Evolutionary conservation across 225 moss, liverwort and hornwort species (phyloP).

Genomic region (Polytrichum formosum): DNA sequence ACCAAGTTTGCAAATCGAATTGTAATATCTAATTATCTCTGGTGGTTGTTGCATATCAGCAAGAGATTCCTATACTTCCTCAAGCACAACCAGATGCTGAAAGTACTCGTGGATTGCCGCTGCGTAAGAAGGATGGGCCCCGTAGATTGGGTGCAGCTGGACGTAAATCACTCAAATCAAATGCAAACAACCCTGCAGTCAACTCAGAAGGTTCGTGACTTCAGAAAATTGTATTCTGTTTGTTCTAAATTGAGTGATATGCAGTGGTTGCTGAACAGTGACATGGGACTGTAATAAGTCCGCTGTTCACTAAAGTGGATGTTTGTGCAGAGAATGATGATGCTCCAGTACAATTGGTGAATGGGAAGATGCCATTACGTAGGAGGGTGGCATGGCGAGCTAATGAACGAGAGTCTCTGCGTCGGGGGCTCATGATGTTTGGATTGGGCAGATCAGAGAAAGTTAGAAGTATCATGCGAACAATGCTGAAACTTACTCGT

Average conservation of each 20-base stretch:
- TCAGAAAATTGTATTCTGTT: no score
- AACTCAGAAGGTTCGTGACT: constrained; percentile 36
- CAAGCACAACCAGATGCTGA: constrained; percentile 64
- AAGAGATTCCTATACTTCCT: constrained; percentile 64
- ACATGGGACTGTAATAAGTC: not conserved
- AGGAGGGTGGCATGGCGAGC: constrained; percentile 78
- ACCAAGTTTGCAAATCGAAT: no score
- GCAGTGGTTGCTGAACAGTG: constrained; percentile 8
- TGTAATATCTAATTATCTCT: no score
- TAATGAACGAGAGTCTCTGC: constrained; percentile 74
- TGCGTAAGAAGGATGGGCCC: constrained; percentile 45
- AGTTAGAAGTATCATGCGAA: constrained; percentile 66
- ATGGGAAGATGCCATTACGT: constrained; percentile 57
- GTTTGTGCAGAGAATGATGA: constrained; percentile 49
- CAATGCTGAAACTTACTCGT: constrained; percentile 63
- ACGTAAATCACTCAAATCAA: constrained; percentile 31
- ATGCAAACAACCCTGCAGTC: constrained; percentile 30
- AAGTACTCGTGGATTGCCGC: constrained; percentile 36
- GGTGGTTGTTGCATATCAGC: constrained; percentile 49
- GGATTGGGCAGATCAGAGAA: constrained; percentile 77
- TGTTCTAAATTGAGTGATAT: not conserved
- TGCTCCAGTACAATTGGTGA: constrained; percentile 45
- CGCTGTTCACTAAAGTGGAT: constrained; percentile 4
- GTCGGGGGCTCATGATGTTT: constrained; percentile 74
- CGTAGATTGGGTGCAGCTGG: constrained; percentile 42